A percentile compares a stretch with the other conserved stretches of the same genome.
Conservation (phyloP, 1,284 basidiomycete species). For the Austroboletus niveus region DNA sequence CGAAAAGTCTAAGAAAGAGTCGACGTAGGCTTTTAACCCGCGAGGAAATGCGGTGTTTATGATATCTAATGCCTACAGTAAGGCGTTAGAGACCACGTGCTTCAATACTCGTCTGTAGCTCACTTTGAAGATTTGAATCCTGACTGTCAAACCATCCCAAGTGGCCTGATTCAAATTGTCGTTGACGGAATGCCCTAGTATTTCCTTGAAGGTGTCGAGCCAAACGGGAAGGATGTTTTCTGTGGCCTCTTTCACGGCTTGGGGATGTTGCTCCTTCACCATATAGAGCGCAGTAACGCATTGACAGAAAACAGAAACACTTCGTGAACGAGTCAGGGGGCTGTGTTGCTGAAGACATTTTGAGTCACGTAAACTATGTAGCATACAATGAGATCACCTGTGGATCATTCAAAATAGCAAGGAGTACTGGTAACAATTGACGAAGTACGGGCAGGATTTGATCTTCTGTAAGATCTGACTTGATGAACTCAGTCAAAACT, state of each 20-base stretch:
- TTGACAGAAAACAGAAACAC: conserved; percentile 88
- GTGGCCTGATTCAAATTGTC: conserved; percentile 57
- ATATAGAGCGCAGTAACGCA: conserved; percentile 89
- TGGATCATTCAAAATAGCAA: conserved; percentile 76
- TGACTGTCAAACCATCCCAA: conserved; percentile 79
- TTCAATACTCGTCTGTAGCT: conserved; percentile 12
- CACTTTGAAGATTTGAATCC: conserved; percentile 81
- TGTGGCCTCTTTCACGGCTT: conserved; percentile 81
- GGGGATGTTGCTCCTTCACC: conserved; percentile 90
- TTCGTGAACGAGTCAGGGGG: conserved; percentile 77
- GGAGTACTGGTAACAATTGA: conserved; percentile 79
- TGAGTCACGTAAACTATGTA: conserved; percentile 4
- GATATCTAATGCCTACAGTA: conserved; percentile 63
- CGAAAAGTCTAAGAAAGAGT: conserved; percentile 59
- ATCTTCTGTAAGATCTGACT: conserved; percentile 87
- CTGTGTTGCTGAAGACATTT: conserved; percentile 57
- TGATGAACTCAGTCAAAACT: conserved; percentile 89
- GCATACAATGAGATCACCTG: conserved; percentile 47
- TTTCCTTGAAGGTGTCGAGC: conserved; percentile 81
- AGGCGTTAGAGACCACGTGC: background rate
- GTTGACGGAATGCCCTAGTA: conserved; percentile 63
- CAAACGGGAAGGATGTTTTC: conserved; percentile 83
- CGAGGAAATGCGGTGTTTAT: conserved; percentile 78
- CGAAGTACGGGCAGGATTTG: conserved; percentile 87
- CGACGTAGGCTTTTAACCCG: conserved; percentile 58